Evolutionary conservation across 805 yeast species (phyloP).

Genomic region (Candida taoyuanica): DNA sequence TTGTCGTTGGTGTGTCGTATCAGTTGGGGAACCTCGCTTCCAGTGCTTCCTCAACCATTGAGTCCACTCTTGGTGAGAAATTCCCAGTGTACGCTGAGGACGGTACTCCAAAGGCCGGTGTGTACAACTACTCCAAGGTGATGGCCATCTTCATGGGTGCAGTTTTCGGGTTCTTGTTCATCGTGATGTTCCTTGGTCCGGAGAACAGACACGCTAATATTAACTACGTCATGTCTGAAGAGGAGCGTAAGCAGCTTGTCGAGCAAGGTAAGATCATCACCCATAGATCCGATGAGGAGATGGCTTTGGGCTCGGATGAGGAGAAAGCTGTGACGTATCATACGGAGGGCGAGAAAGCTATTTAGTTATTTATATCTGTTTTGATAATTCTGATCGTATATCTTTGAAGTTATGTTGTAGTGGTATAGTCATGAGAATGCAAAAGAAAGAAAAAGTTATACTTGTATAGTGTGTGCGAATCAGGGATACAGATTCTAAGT

Average conservation of each 20-base stretch:
- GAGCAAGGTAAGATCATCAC: slow-evolving; percentile 25
- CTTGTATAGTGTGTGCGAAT: not conserved
- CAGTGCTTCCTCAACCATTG: slow-evolving; percentile 66
- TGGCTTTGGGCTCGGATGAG: slow-evolving; percentile 6
- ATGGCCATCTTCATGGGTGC: slow-evolving; percentile 67
- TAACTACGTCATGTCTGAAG: slow-evolving; percentile 20
- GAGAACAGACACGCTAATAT: slow-evolving; percentile 42
- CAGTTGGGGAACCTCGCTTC: slow-evolving; percentile 67
- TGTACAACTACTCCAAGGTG: slow-evolving; percentile 51
- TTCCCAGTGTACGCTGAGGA: slow-evolving; percentile 38
- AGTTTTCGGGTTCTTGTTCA: slow-evolving; percentile 48
- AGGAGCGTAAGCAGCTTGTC: slow-evolving; percentile 21
- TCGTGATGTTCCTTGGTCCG: slow-evolving; percentile 54
- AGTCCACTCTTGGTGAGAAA: slow-evolving; percentile 52
- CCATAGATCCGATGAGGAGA: slow-evolving; percentile 16
- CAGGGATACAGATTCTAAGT: not conserved
- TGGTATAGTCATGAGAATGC: too few relatives aligned
- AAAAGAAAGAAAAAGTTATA: too few relatives aligned
- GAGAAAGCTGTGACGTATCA: slow-evolving; percentile 11
- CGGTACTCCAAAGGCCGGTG: slow-evolving; percentile 28
- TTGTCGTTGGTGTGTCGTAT: slow-evolving; percentile 59
- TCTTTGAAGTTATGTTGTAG: too few relatives aligned
- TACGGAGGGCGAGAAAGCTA: slow-evolving; percentile 1
- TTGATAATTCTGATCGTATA: not conserved
- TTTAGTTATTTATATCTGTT: too few relatives aligned